These are phyloP conservation scores for Rhizoclosmatium sp. DNA, from an alignment of 192 early-diverging fungal species.

Conservation along the genomic window DNA sequence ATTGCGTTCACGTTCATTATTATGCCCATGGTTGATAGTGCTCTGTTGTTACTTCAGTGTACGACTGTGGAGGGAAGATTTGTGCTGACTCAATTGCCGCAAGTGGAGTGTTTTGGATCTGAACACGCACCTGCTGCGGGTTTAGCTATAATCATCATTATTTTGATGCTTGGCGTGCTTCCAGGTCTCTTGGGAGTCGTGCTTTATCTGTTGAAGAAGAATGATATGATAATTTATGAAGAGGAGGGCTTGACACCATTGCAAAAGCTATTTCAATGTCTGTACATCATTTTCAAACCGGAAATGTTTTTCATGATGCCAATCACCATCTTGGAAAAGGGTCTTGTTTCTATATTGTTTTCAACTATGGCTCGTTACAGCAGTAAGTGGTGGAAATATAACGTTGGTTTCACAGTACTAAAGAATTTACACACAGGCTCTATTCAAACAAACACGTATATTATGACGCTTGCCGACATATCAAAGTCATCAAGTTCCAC, in stretches of 20 bases:
- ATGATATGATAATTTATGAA: conserved; percentile 15
- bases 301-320: conserved; percentile 15
- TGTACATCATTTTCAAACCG: conserved; percentile 27
- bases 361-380: neutral
- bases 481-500: too few species aligned
- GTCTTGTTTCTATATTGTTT: conserved; percentile 8
- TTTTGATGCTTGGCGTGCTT: conserved; percentile 17
- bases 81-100: neutral
- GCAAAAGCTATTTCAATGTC: neutral
- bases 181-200: neutral
- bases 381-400: neutral
- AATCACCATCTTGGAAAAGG: conserved; percentile 20
- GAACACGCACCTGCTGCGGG: neutral
- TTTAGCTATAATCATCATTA: conserved; percentile 27
- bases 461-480: neutral
- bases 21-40: conserved; percentile 35
- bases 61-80: conserved; percentile 11
- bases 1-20: conserved; percentile 28
- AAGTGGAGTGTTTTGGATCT: conserved; percentile 8
- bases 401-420: neutral
- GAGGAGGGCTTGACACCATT: neutral
- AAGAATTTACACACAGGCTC: neutral
- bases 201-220: neutral
- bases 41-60: conserved; percentile 24
- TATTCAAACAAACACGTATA: conserved; percentile 9